Evolutionary conservation across 1,284 basidiomycete species (phyloP).

Genomic region (Puccinia hordei): DNA sequence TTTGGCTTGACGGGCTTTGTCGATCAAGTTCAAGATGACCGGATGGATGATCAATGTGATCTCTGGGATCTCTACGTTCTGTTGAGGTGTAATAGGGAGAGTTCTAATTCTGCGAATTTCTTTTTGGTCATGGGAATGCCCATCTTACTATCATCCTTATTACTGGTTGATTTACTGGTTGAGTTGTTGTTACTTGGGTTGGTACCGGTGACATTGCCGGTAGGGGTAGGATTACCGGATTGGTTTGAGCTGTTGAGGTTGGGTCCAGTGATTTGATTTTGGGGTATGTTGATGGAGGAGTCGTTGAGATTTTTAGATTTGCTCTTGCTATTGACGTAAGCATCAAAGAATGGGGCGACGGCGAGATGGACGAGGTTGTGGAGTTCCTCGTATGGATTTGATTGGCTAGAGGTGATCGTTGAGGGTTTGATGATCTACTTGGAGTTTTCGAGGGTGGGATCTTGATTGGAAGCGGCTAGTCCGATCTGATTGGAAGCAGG

Average conservation of each 20-base stretch:
- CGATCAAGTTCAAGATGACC: slow-evolving; percentile 81
- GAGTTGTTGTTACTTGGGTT: slow-evolving; percentile 47
- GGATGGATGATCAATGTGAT: slow-evolving; percentile 91
- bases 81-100: slow-evolving; percentile 96
- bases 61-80: slow-evolving; percentile 98
- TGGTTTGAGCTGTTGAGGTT: slow-evolving; percentile 17
- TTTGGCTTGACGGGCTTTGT: slow-evolving; percentile 59
- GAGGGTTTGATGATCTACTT: slow-evolving; percentile 54
- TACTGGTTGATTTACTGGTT: slow-evolving; percentile 67
- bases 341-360: slow-evolving; percentile 97
- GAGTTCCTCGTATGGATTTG: slow-evolving; percentile 85
- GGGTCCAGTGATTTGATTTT: slow-evolving; percentile 19
- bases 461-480: slow-evolving; percentile 25
- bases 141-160: slow-evolving; percentile 84
- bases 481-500: slow-evolving; percentile 67
- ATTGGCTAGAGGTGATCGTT: slow-evolving; percentile 58
- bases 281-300: slow-evolving; percentile 32
- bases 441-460: slow-evolving; percentile 47
- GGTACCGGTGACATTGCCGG: slow-evolving; percentile 1
- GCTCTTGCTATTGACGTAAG: slow-evolving; percentile 71
- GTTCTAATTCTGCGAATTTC: slow-evolving; percentile 96
- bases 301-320: slow-evolving; percentile 45
- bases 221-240: slow-evolving; percentile 1
- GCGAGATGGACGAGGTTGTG: slow-evolving; percentile 95
- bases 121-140: slow-evolving; percentile 98